Evolutionary conservation across 352 stramenopile genomes (phyloP).

Genomic region (Plasmopara viticola): DNA sequence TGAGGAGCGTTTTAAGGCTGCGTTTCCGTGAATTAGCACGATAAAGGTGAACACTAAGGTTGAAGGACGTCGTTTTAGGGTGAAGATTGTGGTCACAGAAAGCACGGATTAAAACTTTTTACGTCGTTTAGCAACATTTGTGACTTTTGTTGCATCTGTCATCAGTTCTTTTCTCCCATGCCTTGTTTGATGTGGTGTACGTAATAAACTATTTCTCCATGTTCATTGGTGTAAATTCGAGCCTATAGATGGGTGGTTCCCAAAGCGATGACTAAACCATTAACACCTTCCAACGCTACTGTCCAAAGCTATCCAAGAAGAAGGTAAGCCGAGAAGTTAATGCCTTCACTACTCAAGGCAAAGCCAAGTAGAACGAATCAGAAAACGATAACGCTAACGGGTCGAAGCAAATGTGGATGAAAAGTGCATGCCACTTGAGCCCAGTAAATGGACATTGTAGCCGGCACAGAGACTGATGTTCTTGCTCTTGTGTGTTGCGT

Average conservation of each 20-base stretch:
- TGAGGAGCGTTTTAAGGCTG: no score
- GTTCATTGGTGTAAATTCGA: constrained; percentile 24
- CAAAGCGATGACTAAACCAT: constrained; percentile 53
- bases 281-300: constrained; percentile 70
- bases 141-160: no score
- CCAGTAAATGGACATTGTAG: no score
- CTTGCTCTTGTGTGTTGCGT: constrained; percentile 15
- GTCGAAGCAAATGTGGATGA: neutral
- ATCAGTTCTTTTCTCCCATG: no score
- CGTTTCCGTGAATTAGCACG: no score
- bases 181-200: neutral
- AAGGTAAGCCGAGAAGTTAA: constrained; percentile 39
- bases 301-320: constrained; percentile 86
- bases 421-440: no score
- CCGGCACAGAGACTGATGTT: constrained; percentile 6
- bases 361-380: neutral
- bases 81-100: no score
- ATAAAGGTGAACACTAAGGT: no score
- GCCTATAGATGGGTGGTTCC: constrained; percentile 30
- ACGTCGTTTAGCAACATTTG: no score
- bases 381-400: neutral
- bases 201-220: neutral
- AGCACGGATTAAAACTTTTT: no score
- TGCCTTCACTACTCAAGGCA: neutral
- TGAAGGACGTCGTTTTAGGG: no score